Evolutionary conservation across 768 basidiomycete species (phyloP).

Genomic region (Kwoniella mangroviensis): DNA sequence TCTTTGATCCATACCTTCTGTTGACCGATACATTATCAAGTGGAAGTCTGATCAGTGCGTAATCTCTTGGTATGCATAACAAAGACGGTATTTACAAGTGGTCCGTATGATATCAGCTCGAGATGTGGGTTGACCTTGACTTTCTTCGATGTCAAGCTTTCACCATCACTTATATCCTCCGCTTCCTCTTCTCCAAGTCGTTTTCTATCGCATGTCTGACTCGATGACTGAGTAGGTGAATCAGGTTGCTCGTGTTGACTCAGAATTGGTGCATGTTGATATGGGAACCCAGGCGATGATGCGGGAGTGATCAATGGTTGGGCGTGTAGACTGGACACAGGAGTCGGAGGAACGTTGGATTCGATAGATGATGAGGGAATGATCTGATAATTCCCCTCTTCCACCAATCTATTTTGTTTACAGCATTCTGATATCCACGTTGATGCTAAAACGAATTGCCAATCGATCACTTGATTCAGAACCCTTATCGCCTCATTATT

Average conservation of each 20-base stretch:
- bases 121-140: background rate
- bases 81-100: background rate
- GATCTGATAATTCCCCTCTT: background rate
- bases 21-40: background rate
- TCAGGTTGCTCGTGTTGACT: too few species aligned
- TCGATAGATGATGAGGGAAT: background rate
- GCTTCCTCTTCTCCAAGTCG: background rate
- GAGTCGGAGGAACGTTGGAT: background rate
- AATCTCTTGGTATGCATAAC: too few species aligned
- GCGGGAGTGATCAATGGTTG: too few species aligned
- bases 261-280: too few species aligned
- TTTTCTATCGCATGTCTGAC: too few species aligned
- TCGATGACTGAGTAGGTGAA: too few species aligned
- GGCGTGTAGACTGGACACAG: background rate
- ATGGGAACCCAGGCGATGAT: too few species aligned
- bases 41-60: too few species aligned
- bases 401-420: background rate
- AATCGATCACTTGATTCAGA: background rate
- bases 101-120: background rate
- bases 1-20: background rate
- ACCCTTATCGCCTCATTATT: background rate
- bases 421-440: background rate
- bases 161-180: background rate
- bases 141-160: background rate
- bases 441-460: background rate